These are phyloP conservation scores for Vaccinium myrtillus DNA, from an alignment of 148 eudicot species.

Conservation along the genomic window DNA sequence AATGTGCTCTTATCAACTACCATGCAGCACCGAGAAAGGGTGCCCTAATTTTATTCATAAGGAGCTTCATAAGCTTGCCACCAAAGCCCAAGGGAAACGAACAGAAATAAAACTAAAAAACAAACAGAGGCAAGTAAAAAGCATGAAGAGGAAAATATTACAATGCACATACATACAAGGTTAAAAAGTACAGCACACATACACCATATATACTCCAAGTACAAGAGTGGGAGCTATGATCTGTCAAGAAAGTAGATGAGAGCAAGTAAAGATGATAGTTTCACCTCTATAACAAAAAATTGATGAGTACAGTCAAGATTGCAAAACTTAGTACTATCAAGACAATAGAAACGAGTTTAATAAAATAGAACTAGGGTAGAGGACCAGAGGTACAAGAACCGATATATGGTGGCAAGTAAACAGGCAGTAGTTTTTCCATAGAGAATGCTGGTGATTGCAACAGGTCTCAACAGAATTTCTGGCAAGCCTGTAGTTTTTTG, in stretches of 20 bases:
- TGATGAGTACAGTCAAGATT: neutral
- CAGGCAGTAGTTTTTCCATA: neutral
- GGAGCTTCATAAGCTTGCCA: neutral
- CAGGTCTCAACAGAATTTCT: neutral
- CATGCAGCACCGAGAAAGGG: neutral
- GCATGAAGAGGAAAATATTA: neutral
- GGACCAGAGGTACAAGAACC: neutral
- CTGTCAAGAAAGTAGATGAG: slow-evolving; percentile 4
- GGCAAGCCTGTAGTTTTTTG: neutral
- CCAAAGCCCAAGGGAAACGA: neutral
- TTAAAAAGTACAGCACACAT: neutral
- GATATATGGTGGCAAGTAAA: neutral
- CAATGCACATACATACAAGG: neutral
- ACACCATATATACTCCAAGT: neutral
- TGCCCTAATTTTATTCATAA: neutral
- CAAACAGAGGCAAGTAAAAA: slow-evolving; percentile 6
- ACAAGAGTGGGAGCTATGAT: neutral
- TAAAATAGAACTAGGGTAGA: neutral
- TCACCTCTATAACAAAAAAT: neutral
- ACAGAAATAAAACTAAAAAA: neutral
- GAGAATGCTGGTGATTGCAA: neutral
- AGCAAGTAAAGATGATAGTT: neutral
- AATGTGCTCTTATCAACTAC: neutral
- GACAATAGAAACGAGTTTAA: neutral
- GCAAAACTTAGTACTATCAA: neutral